Evolutionary conservation across 495 filamentous ascomycete species (phyloP).

Genomic region (Podospora sp.): DNA sequence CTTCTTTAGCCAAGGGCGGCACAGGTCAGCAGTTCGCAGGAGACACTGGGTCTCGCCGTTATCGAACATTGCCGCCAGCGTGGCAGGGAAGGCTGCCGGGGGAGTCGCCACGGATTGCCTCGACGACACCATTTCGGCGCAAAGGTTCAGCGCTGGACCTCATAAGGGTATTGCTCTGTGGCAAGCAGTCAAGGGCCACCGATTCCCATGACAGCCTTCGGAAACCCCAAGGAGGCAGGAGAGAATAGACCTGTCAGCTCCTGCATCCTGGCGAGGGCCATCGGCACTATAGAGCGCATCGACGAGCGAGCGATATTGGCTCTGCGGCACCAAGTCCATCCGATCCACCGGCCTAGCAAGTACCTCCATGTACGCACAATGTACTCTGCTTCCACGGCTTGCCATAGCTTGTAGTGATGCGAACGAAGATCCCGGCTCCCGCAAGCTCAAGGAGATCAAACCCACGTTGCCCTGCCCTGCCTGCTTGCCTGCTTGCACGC

Average conservation of each 20-base stretch:
- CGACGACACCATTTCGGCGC: not conserved
- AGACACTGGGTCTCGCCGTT: not conserved
- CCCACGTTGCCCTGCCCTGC: not conserved
- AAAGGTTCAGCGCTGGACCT: not conserved
- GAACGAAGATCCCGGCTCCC: slow-evolving; percentile 18
- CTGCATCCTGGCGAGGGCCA: not conserved
- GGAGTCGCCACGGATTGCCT: not conserved
- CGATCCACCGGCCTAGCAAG: not conserved
- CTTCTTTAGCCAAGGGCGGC: not conserved
- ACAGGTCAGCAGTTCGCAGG: not conserved
- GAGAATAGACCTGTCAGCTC: slow-evolving; percentile 19
- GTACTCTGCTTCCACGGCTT: slow-evolving; percentile 11
- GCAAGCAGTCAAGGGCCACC: slow-evolving; percentile 2
- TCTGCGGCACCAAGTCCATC: slow-evolving; percentile 16
- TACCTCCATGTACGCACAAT: slow-evolving; percentile 4
- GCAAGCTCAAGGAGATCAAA: not conserved
- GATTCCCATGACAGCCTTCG: slow-evolving; percentile 1
- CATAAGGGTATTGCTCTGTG: not conserved
- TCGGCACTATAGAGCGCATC: slow-evolving; percentile 6
- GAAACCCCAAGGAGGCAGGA: slow-evolving; percentile 29
- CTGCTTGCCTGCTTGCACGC: not conserved
- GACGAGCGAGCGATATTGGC: slow-evolving; percentile 14
- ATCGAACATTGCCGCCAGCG: not conserved
- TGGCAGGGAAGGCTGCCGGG: not conserved
- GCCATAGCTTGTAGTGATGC: slow-evolving; percentile 10